A percentile compares a stretch with the other conserved stretches of the same genome.
These are phyloP conservation scores for Microcera coccophila DNA, from an alignment of 2,329 filamentous ascomycete genomes.

Conservation along the genomic window DNA sequence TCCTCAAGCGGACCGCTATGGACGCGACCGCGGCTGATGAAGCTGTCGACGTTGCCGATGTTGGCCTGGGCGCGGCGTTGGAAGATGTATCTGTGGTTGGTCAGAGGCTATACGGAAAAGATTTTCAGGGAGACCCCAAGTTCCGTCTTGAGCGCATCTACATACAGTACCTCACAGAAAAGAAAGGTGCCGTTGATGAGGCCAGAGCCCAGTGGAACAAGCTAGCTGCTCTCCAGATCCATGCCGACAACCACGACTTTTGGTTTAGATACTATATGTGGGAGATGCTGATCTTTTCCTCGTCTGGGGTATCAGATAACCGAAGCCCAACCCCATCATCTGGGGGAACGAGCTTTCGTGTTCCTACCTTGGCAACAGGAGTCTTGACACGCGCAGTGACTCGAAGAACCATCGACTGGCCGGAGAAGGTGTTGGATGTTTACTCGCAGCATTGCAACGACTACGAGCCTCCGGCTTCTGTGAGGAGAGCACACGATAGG, in stretches of 20 bases:
- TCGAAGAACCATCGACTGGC: constrained; percentile 65
- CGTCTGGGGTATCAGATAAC: constrained; percentile 39
- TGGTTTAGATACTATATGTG: constrained; percentile 91
- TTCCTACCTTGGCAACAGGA: constrained; percentile 69
- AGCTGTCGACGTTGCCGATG: constrained; percentile 82
- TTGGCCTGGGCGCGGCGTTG: constrained; percentile 79
- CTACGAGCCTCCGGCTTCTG: constrained; percentile 73
- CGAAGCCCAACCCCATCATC: constrained; percentile 51
- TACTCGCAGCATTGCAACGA: constrained; percentile 82
- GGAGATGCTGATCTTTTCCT: constrained; percentile 69
- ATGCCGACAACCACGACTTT: constrained; percentile 81
- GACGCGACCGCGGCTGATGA: constrained; percentile 70
- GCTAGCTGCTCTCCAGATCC: constrained; percentile 58
- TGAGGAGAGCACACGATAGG: constrained; percentile 70
- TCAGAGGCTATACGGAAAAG: constrained; percentile 66
- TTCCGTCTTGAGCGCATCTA: constrained; percentile 89
- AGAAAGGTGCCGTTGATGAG: constrained; percentile 69
- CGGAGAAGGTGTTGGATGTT: constrained; percentile 70
- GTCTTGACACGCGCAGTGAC: constrained; percentile 69
- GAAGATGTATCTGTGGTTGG: constrained; percentile 81
- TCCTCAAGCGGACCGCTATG: constrained; percentile 82
- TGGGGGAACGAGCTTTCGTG: constrained; percentile 47
- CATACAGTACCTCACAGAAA: constrained; percentile 86
- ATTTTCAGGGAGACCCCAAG: constrained; percentile 79
- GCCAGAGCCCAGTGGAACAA: constrained; percentile 75